Percentiles rank a stretch among this genome's conserved stretches.
Evolutionary conservation across 2,329 filamentous ascomycete genomes (phyloP).

Genomic region (Aspergillus sp.): DNA sequence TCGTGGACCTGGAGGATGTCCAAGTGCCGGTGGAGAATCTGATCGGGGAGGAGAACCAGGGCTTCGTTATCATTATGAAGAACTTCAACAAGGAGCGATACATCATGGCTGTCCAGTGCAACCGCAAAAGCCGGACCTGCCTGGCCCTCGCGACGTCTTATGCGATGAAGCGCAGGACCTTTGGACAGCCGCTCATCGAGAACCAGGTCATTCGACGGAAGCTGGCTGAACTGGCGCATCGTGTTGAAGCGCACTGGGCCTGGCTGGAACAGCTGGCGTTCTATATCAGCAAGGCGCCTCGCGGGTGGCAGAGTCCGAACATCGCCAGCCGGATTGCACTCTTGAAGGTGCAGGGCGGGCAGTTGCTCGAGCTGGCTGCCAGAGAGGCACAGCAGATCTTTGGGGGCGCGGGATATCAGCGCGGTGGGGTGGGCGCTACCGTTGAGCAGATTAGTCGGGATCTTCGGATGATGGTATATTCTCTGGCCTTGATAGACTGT

Average conservation of each 20-base stretch:
- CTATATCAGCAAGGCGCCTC: not conserved
- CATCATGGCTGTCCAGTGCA: slow-evolving; percentile 1
- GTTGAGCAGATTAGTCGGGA: slow-evolving; percentile 6
- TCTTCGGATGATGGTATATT: not conserved
- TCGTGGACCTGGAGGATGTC: slow-evolving; percentile 73
- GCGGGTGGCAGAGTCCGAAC: not conserved
- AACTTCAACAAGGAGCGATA: slow-evolving; percentile 23
- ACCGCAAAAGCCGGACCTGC: not conserved
- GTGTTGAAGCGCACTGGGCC: slow-evolving; percentile 1
- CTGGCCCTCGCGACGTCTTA: not conserved
- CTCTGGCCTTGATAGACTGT: not conserved
- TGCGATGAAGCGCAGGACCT: slow-evolving; percentile 2
- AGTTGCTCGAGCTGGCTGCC: slow-evolving; percentile 1
- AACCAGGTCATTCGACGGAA: slow-evolving; percentile 4
- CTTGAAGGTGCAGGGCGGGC: slow-evolving; percentile 3
- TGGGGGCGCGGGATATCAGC: slow-evolving; percentile 3
- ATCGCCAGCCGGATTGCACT: not conserved
- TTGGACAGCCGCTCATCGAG: slow-evolving; percentile 1
- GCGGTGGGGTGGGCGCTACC: not conserved
- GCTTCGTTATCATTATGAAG: slow-evolving; percentile 69
- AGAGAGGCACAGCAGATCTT: slow-evolving; percentile 8
- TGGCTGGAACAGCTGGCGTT: slow-evolving; percentile 1
- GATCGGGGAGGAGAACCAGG: slow-evolving; percentile 73
- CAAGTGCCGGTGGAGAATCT: slow-evolving; percentile 73
- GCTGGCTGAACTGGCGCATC: not conserved